Evolutionary conservation across 805 yeast genomes (phyloP), one percentile per base, ranked within the genome.

Genomic region (Danielia oregonensis): DNA sequence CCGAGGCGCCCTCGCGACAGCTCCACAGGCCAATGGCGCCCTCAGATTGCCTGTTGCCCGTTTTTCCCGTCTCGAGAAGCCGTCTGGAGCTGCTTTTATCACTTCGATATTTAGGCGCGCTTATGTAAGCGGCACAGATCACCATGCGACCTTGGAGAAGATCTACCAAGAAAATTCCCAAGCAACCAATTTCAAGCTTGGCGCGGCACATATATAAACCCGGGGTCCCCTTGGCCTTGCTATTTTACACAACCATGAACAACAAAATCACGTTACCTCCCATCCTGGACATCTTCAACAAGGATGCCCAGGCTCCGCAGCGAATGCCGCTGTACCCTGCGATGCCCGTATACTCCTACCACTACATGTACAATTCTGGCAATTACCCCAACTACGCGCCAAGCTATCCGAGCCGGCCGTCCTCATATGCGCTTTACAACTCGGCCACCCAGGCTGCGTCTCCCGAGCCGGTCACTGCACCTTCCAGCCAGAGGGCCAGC

Each of bases 221-320:
- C 9, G 22, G 9, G 22, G 6, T 19, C 22, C 22, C 9, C 22
- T 7, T 19, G 9, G n/a, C n/a, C n/a, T n/a, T n/a, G n/a, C n/a
- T n/a, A 9, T 19, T 6, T 19, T 19, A 7, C 6, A 4, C 25
- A 29, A 33, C 17, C 8, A 40, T 40, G 47, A 32, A 34, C 29
- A 44, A 48, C 36, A 56, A 55, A 35, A 51, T 66, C 10, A 56
- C 62, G 17, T 59, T 66, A 46, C 72, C 71, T 8, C 69, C 71
- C 4, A 65, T 66, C 23, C 60, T 65, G n/a, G 68, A 66, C 48
- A 61, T 66, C 17, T 52, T 66, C 29, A 36, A 39, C 17, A 37
- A 24, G 36, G 31, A 33, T 13, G 38, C 17, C 33, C 24, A 34
- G 12, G 39, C 33, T 11, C 40, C 38, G 22, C 33, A 32, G 32